phyloP scores from a whole-genome alignment of 441 rosid species.

The Corymbia calophylla region DNA sequence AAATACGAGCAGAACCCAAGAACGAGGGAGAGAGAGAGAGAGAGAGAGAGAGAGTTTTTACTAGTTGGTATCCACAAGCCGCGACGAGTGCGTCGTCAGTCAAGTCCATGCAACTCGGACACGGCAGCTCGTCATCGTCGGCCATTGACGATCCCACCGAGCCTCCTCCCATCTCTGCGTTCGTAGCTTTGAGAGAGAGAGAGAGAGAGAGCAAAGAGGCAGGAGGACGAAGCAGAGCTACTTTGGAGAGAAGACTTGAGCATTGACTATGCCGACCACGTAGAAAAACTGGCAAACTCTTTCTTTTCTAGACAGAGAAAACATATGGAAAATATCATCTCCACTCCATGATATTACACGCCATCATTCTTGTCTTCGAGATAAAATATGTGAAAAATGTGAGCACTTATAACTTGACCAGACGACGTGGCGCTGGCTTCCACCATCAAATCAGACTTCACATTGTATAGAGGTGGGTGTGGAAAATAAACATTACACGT shows the following conservation, averaged over 20 bases:
- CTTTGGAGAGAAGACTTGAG: too few relatives aligned
- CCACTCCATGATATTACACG: not conserved
- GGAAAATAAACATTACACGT: not conserved
- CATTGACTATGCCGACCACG: not conserved
- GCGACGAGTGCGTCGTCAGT: not conserved
- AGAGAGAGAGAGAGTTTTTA: not conserved
- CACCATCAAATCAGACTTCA: not conserved
- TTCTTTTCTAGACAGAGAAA: not conserved
- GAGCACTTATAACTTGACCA: not conserved
- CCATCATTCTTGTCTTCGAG: not conserved
- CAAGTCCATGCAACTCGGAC: not conserved
- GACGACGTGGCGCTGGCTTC: not conserved
- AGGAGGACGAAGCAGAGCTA: not conserved
- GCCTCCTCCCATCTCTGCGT: not conserved
- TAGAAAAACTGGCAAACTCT: not conserved
- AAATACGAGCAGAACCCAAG: not conserved
- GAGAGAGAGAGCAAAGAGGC: not conserved
- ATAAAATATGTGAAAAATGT: not conserved
- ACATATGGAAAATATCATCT: accelerated
- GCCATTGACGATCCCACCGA: not conserved
- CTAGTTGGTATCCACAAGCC: not conserved
- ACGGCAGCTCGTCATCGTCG: not conserved
- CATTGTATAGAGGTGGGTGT: not conserved
- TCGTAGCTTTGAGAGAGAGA: not conserved
- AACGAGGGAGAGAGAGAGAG: not conserved